Evolutionary conservation across 1,284 basidiomycete genomes (phyloP).

Genomic region (Phylloporus sp.): DNA sequence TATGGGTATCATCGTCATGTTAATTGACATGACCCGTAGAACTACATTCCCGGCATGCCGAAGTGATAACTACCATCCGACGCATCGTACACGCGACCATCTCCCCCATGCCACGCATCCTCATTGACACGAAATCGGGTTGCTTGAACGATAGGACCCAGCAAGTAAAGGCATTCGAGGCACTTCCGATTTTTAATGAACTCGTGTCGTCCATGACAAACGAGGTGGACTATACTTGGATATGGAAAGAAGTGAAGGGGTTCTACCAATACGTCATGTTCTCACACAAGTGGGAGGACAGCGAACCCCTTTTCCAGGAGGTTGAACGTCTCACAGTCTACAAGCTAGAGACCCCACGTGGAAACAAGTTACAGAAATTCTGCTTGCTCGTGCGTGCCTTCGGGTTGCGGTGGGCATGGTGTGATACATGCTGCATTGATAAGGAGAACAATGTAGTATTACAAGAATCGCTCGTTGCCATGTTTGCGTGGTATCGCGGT

Average conservation of each 20-base stretch:
- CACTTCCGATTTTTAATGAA: neutral
- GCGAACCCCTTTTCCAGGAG: no score
- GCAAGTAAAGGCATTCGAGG: neutral
- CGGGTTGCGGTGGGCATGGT: no score
- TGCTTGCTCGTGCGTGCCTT: no score
- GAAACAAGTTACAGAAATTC: no score
- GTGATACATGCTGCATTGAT: no score
- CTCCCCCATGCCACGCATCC: neutral
- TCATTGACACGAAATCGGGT: neutral
- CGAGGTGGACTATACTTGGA: neutral
- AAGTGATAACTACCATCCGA: neutral
- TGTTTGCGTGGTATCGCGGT: no score
- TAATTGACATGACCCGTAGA: neutral
- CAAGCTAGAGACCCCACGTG: no score
- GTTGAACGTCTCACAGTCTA: no score
- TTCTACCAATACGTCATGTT: constrained; percentile 8
- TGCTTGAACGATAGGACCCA: neutral
- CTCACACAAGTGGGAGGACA: neutral
- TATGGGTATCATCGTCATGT: neutral
- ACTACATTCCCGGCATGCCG: neutral
- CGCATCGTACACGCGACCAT: neutral
- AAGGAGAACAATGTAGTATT: no score
- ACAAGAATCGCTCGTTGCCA: no score
- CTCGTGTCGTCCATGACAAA: constrained; percentile 3
- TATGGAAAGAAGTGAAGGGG: neutral